These are phyloP conservation scores for Paramecium biaurelia DNA, from an alignment of 73 alveolate species.

Conservation along the genomic window DNA sequence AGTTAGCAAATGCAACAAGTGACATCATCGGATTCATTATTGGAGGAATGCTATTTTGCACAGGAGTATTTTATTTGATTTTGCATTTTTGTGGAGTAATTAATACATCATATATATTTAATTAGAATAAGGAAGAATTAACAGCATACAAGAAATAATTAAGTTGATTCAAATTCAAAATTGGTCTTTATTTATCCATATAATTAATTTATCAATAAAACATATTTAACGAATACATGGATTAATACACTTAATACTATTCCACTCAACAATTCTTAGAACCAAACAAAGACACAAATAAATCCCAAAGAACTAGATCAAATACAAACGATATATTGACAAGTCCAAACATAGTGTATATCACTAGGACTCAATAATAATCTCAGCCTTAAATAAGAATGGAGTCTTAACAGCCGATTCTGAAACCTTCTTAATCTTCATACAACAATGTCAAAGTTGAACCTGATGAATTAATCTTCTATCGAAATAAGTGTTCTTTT, in stretches of 20 bases:
- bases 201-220: background rate
- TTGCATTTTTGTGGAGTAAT: constrained; percentile 41
- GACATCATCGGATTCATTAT: constrained; percentile 29
- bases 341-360: background rate
- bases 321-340: background rate
- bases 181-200: background rate
- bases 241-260: background rate
- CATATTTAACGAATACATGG: constrained; percentile 3
- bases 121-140: background rate
- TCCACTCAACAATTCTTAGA: background rate
- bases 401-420: background rate
- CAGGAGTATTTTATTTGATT: background rate
- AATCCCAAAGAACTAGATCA: background rate
- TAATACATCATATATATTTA: background rate
- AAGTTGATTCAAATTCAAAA: background rate
- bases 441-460: background rate
- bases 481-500: background rate
- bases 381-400: background rate
- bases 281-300: background rate
- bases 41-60: constrained; percentile 1
- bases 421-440: background rate
- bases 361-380: background rate
- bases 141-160: background rate
- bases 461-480: background rate
- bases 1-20: background rate